Conservation (phyloP, 331 rosid genomes). For the Quercus phellos region DNA sequence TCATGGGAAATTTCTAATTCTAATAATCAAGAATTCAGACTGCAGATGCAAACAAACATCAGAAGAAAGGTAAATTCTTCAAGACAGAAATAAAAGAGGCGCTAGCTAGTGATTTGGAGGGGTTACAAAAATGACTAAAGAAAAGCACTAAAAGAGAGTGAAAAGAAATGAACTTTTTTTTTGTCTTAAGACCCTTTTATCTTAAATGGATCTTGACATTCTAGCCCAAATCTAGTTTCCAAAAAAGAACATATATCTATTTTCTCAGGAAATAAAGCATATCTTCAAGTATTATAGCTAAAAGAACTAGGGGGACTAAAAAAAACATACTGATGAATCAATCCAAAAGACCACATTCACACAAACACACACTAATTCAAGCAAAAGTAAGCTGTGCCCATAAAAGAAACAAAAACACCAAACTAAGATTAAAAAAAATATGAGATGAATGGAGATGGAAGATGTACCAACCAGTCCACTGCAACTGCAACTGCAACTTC, state of each 20-base stretch:
- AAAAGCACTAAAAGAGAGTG: neutral
- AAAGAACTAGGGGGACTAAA: neutral
- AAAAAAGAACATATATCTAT: neutral
- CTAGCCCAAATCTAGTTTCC: no score
- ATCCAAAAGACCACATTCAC: neutral
- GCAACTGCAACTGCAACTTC: neutral
- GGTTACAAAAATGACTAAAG: neutral
- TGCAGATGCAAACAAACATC: neutral
- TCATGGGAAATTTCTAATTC: neutral
- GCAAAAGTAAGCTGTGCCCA: neutral
- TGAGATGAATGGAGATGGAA: neutral
- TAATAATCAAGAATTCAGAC: neutral
- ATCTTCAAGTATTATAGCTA: neutral
- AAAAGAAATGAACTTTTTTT: neutral
- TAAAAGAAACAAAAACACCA: neutral
- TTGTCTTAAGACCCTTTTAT: neutral
- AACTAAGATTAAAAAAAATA: neutral
- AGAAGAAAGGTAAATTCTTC: neutral
- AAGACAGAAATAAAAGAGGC: neutral
- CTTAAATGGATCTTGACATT: no score
- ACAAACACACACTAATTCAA: neutral
- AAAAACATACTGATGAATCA: neutral
- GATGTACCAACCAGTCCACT: neutral
- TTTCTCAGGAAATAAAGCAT: neutral
- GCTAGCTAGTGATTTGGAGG: neutral